phyloP scores from a whole-genome alignment of 31 red algal genomes.

The Bonnemaisonia californica region DNA sequence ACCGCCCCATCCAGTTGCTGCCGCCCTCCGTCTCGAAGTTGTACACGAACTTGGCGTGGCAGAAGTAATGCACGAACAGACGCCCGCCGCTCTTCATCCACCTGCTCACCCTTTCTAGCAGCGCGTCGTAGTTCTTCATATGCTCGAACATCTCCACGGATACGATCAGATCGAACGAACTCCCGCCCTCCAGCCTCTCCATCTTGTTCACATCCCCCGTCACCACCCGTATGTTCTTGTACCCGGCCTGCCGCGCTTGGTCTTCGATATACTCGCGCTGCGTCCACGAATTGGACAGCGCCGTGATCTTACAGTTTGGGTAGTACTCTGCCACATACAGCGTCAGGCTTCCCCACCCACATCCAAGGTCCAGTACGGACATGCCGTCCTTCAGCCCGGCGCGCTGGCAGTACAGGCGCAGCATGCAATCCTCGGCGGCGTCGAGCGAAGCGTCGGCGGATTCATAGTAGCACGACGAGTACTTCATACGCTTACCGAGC shows the following conservation, averaged over 20 bases:
- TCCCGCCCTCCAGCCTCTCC: slow-evolving; percentile 2
- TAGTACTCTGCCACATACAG: slow-evolving; percentile 92
- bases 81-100: slow-evolving; percentile 80
- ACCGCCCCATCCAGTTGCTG: slow-evolving; percentile 95
- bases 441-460: slow-evolving; percentile 43
- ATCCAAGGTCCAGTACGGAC: slow-evolving; percentile 95
- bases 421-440: slow-evolving; percentile 85
- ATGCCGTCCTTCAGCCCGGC: slow-evolving; percentile 86
- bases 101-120: slow-evolving; percentile 68
- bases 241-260: slow-evolving; percentile 38
- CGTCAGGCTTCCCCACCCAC: slow-evolving; percentile 94
- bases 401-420: slow-evolving; percentile 83
- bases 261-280: slow-evolving; percentile 90
- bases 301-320: slow-evolving; percentile 71
- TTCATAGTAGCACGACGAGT: slow-evolving; percentile 88
- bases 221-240: slow-evolving; percentile 70
- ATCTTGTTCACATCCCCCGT: slow-evolving; percentile 66
- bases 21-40: slow-evolving; percentile 91
- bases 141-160: slow-evolving; percentile 99
- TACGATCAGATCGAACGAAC: slow-evolving; percentile 78
- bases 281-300: slow-evolving; percentile 84
- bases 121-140: slow-evolving; percentile 91
- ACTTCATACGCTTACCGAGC: slow-evolving; percentile 91
- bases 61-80: slow-evolving; percentile 94
- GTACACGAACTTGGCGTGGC: slow-evolving; percentile 86